These are phyloP conservation scores for Tuber borchii DNA, from an alignment of 495 filamentous ascomycete species.

Conservation along the genomic window DNA sequence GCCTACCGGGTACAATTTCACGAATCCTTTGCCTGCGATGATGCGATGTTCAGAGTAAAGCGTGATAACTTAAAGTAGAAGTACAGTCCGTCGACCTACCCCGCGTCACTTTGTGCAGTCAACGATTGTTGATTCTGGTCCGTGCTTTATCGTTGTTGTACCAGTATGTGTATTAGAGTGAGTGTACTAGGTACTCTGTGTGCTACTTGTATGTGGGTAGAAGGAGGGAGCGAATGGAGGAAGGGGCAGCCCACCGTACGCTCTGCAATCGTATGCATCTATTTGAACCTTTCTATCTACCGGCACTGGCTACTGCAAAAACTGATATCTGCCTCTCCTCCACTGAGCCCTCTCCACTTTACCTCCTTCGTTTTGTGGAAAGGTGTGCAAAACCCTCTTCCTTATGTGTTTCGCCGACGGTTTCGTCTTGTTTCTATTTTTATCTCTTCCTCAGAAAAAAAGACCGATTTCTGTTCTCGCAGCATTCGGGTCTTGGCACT, in stretches of 20 bases:
- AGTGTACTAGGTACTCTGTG: too few relatives aligned
- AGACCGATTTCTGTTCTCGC: neutral
- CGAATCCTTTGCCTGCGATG: neutral
- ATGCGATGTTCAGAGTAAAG: neutral
- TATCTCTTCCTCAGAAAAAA: neutral
- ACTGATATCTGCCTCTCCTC: neutral
- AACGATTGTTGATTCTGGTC: neutral
- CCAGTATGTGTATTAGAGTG: neutral
- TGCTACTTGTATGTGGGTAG: neutral
- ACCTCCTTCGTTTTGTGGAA: neutral
- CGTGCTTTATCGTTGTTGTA: neutral
- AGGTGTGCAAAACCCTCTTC: neutral
- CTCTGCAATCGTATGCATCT: neutral
- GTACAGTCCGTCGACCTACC: neutral
- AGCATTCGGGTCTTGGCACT: neutral
- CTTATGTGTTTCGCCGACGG: neutral
- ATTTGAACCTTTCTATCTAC: neutral
- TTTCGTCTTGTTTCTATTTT: conserved; percentile 1
- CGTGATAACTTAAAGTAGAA: neutral
- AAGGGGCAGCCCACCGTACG: neutral
- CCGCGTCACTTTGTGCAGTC: neutral
- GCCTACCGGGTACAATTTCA: neutral
- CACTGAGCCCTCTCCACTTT: neutral
- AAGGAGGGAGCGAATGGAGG: neutral
- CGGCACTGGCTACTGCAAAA: neutral